Conservation (phyloP, 2,329 filamentous ascomycete species). For the Neurospora sp. region DNA sequence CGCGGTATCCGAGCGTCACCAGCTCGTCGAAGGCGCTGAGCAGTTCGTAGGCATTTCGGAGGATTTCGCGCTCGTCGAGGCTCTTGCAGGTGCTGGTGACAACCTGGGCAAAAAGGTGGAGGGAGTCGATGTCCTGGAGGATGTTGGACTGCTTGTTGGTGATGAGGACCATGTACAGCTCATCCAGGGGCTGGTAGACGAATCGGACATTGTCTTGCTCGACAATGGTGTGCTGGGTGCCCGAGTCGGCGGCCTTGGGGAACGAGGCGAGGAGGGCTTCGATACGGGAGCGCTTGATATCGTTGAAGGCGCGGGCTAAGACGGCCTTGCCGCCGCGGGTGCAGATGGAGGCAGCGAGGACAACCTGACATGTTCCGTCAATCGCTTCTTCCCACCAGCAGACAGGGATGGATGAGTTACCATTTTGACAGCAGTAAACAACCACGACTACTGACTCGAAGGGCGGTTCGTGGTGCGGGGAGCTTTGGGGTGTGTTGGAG, state of each 20-base stretch:
- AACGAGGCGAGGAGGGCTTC: conserved; percentile 95
- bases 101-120: conserved; percentile 96
- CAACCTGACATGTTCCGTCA: conserved; percentile 53
- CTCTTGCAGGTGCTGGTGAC: conserved; percentile 94
- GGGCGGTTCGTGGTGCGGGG: conserved; percentile 8
- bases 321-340: conserved; percentile 97
- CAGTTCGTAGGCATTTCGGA: conserved; percentile 90
- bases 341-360: conserved; percentile 97
- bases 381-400: conserved; percentile 6
- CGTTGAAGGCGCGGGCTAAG: conserved; percentile 92
- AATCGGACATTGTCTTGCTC: conserved; percentile 99
- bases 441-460: neutral
- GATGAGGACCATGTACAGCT: conserved; percentile 99
- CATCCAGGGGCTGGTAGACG: conserved; percentile 96
- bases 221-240: conserved; percentile 94
- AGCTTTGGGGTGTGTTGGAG: conserved; percentile 5
- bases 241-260: conserved; percentile 91
- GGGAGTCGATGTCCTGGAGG: conserved; percentile 94
- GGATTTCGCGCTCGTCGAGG: conserved; percentile 88
- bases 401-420: conserved; percentile 22
- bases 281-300: conserved; percentile 93
- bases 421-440: conserved; percentile 24
- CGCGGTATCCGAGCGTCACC: conserved; percentile 87
- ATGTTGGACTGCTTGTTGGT: conserved; percentile 99
- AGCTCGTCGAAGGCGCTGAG: conserved; percentile 96